These are phyloP conservation scores for Senecio squalidus DNA, from an alignment of 140 eudicot species.

Conservation along the genomic window DNA sequence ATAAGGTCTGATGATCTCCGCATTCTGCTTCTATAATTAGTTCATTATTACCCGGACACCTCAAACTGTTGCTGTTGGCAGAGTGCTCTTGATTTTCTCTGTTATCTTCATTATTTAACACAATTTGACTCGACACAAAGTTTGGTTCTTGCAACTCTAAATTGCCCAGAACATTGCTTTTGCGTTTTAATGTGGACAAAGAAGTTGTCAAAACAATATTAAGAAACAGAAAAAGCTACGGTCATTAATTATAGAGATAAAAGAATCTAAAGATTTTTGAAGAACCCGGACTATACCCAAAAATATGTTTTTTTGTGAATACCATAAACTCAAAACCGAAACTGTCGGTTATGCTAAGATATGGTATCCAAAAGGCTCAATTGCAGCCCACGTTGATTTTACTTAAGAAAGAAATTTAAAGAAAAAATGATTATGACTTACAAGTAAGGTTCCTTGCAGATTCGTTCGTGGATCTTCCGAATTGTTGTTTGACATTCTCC, in stretches of 20 bases:
- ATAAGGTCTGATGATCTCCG: background rate
- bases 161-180: background rate
- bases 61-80: background rate
- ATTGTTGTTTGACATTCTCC: background rate
- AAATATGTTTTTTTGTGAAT: too few species aligned
- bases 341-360: background rate
- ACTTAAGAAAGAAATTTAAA: background rate
- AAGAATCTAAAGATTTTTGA: background rate
- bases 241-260: background rate
- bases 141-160: background rate
- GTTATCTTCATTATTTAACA: background rate
- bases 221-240: background rate
- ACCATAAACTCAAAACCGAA: too few species aligned
- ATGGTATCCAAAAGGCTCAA: background rate
- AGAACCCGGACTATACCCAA: background rate
- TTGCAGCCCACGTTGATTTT: too few species aligned
- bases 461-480: background rate
- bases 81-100: background rate
- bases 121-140: background rate
- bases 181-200: background rate
- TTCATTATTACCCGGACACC: background rate
- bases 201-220: background rate
- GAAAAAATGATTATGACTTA: background rate
- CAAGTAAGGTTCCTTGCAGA: background rate
- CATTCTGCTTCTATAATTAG: background rate